phyloP scores from a whole-genome alignment of 768 basidiomycete species.

The Gloeostereum incarnatum region DNA sequence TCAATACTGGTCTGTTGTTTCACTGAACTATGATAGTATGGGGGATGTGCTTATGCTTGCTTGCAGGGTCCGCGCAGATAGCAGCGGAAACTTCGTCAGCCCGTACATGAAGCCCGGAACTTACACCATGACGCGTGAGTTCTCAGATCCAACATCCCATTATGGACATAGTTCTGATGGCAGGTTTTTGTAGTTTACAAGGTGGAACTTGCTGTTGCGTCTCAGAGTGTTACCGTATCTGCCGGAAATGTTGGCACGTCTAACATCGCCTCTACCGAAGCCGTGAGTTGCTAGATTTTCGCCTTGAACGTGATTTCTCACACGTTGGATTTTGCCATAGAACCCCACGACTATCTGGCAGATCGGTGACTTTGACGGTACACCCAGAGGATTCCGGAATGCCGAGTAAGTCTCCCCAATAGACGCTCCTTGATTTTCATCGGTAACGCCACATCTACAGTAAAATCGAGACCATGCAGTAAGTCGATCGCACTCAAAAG shows the following conservation, averaged over 20 bases:
- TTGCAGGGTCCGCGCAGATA: conserved; percentile 19
- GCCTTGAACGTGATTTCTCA: background rate
- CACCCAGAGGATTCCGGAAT: conserved; percentile 25
- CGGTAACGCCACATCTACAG: conserved; percentile 10
- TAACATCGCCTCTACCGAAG: conserved; percentile 21
- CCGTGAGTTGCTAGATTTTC: conserved; percentile 10
- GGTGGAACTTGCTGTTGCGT: conserved; percentile 9
- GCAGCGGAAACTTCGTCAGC: conserved; percentile 20
- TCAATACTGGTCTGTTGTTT: conserved; percentile 19
- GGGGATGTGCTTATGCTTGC: background rate
- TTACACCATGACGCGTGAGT: conserved; percentile 30
- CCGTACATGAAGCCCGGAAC: conserved; percentile 36
- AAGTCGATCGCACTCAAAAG: conserved; percentile 4
- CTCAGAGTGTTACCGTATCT: conserved; percentile 2
- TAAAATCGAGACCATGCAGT: conserved; percentile 26
- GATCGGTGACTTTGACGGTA: conserved; percentile 27
- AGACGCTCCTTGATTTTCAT: background rate
- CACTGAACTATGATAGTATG: background rate
- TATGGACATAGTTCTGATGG: background rate
- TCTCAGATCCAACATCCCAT: background rate
- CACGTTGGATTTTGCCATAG: conserved; percentile 10
- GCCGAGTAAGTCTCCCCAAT: conserved; percentile 18
- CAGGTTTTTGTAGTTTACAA: conserved; percentile 21
- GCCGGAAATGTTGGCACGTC: conserved; percentile 15
- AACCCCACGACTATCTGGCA: conserved; percentile 22